These are phyloP conservation scores for Candida tunisiensis DNA, from an alignment of 1,139 yeast species.

Conservation along the genomic window DNA sequence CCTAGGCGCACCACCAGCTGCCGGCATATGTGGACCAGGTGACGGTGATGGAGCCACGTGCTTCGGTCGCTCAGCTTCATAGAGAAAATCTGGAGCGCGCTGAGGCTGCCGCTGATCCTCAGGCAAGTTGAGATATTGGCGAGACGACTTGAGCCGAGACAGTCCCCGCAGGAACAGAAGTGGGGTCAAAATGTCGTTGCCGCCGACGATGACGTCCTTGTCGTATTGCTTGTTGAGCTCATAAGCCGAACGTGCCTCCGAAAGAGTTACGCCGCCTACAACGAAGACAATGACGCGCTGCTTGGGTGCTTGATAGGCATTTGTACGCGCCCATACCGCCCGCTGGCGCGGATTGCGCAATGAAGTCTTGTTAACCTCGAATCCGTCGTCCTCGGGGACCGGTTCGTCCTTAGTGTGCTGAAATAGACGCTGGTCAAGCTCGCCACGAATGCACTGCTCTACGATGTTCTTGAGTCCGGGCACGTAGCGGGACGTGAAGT, in stretches of 20 bases:
- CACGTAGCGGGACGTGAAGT: conserved; percentile 38
- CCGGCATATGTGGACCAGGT: conserved; percentile 2
- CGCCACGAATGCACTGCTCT: conserved; percentile 29
- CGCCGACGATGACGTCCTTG: conserved; percentile 72
- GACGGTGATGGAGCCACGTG: conserved; percentile 3
- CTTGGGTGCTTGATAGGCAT: conserved; percentile 30
- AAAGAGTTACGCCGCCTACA: conserved; percentile 77
- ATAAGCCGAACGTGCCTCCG: conserved; percentile 65
- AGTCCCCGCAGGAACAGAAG: conserved; percentile 25
- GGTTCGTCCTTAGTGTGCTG: conserved; percentile 74
- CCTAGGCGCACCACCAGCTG: conserved; percentile 1
- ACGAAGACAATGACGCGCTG: conserved; percentile 67
- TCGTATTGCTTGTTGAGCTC: conserved; percentile 40
- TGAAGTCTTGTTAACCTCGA: conserved; percentile 25
- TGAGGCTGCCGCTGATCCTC: conserved; percentile 13
- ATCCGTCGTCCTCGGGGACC: conserved; percentile 33
- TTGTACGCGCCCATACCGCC: conserved; percentile 64
- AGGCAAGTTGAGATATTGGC: conserved; percentile 14
- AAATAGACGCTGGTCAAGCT: conserved; percentile 39
- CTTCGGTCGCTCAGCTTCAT: conserved; percentile 14
- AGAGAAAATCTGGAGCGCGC: conserved; percentile 12
- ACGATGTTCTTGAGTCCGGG: conserved; percentile 53
- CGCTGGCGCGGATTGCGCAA: conserved; percentile 60
- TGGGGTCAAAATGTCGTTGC: conserved; percentile 64
- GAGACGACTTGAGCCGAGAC: conserved; percentile 11